phyloP scores from a whole-genome alignment of 352 stramenopile genomes.

The Globisporangium yorkense region DNA sequence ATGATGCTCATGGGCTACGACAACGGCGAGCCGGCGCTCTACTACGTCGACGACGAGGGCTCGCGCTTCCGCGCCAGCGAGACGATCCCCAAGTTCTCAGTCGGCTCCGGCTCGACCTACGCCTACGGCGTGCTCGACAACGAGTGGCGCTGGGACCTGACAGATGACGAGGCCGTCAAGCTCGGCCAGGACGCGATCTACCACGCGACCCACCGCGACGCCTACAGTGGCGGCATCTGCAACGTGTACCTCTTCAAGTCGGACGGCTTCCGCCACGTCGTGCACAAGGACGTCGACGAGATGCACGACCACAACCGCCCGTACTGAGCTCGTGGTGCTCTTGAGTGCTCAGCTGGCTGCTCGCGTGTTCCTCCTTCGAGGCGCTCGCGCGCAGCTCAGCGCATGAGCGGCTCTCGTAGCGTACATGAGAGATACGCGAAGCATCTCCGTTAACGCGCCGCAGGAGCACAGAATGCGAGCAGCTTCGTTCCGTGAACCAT shows the following conservation, averaged over 20 bases:
- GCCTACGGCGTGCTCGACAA: constrained; percentile 99
- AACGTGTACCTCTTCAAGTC: constrained; percentile 97
- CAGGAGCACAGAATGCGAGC: not conserved
- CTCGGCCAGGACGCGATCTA: constrained; percentile 99
- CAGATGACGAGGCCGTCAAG: constrained; percentile 98
- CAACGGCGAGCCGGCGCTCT: constrained; percentile 95
- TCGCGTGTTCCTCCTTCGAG: too few relatives aligned
- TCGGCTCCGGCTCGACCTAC: constrained; percentile 98
- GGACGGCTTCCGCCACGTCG: constrained; percentile 96
- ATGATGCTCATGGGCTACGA: constrained; percentile 99
- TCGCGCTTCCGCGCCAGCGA: constrained; percentile 95
- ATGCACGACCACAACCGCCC: constrained; percentile 91
- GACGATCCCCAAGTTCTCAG: constrained; percentile 95
- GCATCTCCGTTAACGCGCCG: not conserved
- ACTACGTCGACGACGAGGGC: constrained; percentile 99
- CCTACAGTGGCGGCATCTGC: constrained; percentile 96
- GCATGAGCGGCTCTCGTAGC: too few relatives aligned
- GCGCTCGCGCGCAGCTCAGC: too few relatives aligned
- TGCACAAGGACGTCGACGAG: constrained; percentile 97
- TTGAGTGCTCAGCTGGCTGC: too few relatives aligned
- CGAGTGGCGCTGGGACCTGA: constrained; percentile 94
- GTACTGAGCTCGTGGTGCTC: constrained; percentile 23
- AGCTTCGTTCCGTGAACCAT: not conserved
- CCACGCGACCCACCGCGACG: constrained; percentile 98
- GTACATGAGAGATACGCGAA: too few relatives aligned